These are phyloP conservation scores for Cucurbita moschata DNA, from an alignment of 306 rosid genomes.

Conservation along the genomic window DNA sequence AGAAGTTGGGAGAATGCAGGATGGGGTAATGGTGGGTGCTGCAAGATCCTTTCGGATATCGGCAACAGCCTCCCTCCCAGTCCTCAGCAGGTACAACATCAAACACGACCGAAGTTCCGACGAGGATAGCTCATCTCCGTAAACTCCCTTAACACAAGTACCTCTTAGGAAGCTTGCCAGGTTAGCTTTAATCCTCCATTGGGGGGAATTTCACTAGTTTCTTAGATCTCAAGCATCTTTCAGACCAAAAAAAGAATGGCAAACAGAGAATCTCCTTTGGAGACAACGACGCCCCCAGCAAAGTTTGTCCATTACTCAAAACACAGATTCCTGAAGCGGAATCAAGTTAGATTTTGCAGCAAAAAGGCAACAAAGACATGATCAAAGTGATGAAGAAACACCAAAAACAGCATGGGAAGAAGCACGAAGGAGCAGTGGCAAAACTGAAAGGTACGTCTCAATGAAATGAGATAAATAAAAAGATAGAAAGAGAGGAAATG, in stretches of 20 bases:
- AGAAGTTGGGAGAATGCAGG: constrained; percentile 86
- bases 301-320: not conserved
- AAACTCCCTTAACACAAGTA: constrained; percentile 4
- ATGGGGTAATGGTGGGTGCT: constrained; percentile 63
- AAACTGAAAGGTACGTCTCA: constrained; percentile 1
- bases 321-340: not conserved
- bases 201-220: not conserved
- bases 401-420: not conserved
- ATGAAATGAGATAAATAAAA: not conserved
- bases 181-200: not conserved
- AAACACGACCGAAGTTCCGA: constrained; percentile 69
- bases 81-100: constrained; percentile 62
- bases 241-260: not conserved
- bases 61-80: constrained; percentile 62
- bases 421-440: not conserved
- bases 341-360: not conserved
- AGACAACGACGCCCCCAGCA: not conserved
- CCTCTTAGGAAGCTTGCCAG: not conserved
- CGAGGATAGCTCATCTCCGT: constrained; percentile 83
- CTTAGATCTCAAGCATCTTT: not conserved
- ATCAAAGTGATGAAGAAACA: not conserved
- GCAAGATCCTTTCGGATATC: constrained; percentile 80
- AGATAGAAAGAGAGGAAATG: not conserved
- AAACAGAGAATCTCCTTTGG: not conserved
- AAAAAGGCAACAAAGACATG: not conserved